Base-by-base conservation (phyloP, 352 stramenopile genomes). In the Globisporangium spiculum region DNA sequence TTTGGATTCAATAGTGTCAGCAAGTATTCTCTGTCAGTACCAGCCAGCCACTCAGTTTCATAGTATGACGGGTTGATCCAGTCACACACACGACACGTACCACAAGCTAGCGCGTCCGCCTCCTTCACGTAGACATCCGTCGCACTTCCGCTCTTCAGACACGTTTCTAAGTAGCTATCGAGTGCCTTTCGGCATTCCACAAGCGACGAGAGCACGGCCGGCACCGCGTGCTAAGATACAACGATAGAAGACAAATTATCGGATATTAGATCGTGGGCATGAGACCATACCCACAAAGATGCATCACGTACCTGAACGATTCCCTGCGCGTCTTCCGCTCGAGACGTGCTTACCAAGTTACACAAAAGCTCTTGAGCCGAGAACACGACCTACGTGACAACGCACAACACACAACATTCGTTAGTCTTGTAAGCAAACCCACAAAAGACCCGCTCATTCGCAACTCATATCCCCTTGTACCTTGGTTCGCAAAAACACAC, bases 111-210 rank as follows among this genome's bases (percentile, higher is more conserved):
- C 7, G 77, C 73, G 36, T 76, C 80, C 10, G 85, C 83, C 55
- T 92, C 75, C 70, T 84, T 76, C 46, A 89, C 69, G 65, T 92
- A 91, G 32, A 85, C 71, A 67, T 92, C 80, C 1, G 73, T 84
- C 54, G 75, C 71, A 16, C 71, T 80, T 26, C 78, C 88, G 44
- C 86, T 80, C 64, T 91, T 91, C 16, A 89, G 60, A 22, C 83
- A 90, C 12, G 80, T 90, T 60, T 93, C 83, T 65, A 90, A 82
- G 69, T 90, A 94, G 0, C 65, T 74, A 14, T 83, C 81, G 44
- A 94, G 68, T 5, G 81, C 76, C 27, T 81, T 83, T 48, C 82
- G 84, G 65, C 86, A 92, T 50, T 89, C 81, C 14, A 91, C 67
- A 3, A 94, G 80, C 58, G 86, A 94, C 34, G 78, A 76, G 24